Evolutionary conservation across 345 rosid species (phyloP), one percentile per base, ranked within the genome.

Genomic region (Melaleuca quinquenervia): DNA sequence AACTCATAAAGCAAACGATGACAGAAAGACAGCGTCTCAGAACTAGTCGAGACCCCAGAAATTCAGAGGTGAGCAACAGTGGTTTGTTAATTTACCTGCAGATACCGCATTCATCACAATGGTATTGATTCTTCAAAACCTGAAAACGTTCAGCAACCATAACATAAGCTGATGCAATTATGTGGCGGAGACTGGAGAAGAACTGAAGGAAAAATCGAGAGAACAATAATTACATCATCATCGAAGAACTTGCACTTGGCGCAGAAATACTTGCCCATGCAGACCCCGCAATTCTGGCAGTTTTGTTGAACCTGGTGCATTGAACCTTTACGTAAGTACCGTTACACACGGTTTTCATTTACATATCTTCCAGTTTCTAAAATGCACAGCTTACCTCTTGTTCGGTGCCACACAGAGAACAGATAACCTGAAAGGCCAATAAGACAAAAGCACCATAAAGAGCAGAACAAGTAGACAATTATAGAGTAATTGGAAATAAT

Each of bases 211-310:
- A 50, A 27, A 53, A 27, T 52, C 29, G 1, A 32, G 50, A 36
- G 14, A 26, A 7, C 26, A 86, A 82, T 60, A 84, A 86, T 88
- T 78, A 94, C 97, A 87, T 94, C 95, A 88, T 93, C 97, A 58
- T 93, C 95, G 6, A 89, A 94, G 91, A 93, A 92, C 75, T 93
- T 94, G 93, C 97, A 94, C 85, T 90, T 88, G 11, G 88, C 85
- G 84, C 95, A 94, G 83, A 91, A 94, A 86, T 94, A 94, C 82
- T 89, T 91, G 78, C 97, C 97, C 97, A 94, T 91, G 86, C 93
- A 92, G 82, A 91, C 91, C 52, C 97, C 93, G 70, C 95, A 94
- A 45, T 88, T 83, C 83, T 88, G 87, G 90, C 97, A 94, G 87
- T 89, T 83, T 53, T 92, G 95, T 75, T 88, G 93, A 52, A 91